Conservation (phyloP, 106 monocot species). For the Cymbidium sinense region DNA sequence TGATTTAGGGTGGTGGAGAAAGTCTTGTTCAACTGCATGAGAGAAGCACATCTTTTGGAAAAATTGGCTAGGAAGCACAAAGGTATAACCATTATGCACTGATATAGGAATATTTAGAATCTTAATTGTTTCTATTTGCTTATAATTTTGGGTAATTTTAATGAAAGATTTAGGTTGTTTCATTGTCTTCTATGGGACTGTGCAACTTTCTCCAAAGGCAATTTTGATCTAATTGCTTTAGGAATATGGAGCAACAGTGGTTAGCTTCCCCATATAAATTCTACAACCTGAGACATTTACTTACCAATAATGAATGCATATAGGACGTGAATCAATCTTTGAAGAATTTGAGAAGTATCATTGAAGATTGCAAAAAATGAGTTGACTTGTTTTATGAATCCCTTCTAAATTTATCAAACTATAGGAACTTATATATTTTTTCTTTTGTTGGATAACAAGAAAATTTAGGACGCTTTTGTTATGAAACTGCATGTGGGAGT, state of each 20-base stretch:
- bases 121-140: not conserved
- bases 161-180: not conserved
- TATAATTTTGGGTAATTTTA: not conserved
- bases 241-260: not conserved
- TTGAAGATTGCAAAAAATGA: not conserved
- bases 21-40: slow-evolving; percentile 73
- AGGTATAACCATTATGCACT: slow-evolving; percentile 33
- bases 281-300: not conserved
- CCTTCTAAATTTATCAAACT: not conserved
- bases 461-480: not conserved
- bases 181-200: not conserved
- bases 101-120: not conserved
- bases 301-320: not conserved
- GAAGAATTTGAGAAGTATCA: not conserved
- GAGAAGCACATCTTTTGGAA: slow-evolving; percentile 70
- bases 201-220: not conserved
- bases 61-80: slow-evolving; percentile 72
- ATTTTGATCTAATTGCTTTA: not conserved
- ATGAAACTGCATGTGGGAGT: not conserved
- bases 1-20: slow-evolving; percentile 89
- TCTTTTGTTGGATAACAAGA: not conserved
- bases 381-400: not conserved
- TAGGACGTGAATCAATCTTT: not conserved
- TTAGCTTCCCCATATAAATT: not conserved
- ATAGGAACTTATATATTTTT: not conserved